Conservation (phyloP, 129 eudicot species). For the Calendula officinalis region DNA sequence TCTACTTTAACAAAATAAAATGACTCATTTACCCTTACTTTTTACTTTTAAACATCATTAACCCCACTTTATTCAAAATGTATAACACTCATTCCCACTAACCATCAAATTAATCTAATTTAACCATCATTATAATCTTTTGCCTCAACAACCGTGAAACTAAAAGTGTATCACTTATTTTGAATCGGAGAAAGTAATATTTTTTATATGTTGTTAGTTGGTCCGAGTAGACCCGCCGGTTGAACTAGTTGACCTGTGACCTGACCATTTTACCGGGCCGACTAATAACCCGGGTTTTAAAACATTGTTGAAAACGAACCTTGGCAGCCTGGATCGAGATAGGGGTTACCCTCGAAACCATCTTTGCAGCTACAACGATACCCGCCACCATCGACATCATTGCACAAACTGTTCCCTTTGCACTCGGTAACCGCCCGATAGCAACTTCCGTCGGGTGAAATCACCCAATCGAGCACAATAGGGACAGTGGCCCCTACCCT, state of each 20-base stretch:
- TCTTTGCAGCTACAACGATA: constrained; percentile 17
- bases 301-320: background rate
- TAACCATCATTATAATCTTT: background rate
- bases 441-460: constrained; percentile 1
- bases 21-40: no score
- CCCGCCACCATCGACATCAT: constrained; percentile 18
- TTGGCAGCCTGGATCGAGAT: constrained; percentile 21
- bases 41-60: background rate
- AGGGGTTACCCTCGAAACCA: constrained; percentile 24
- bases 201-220: background rate
- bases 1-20: no score
- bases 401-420: constrained; percentile 17
- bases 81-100: no score
- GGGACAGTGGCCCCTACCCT: background rate
- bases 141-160: no score
- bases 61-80: no score
- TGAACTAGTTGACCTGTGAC: no score
- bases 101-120: no score
- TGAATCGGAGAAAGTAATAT: background rate
- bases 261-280: no score
- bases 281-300: no score
- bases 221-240: no score
- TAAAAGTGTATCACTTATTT: background rate
- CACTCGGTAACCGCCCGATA: background rate
- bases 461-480: constrained; percentile 24